Base-by-base conservation (phyloP, 2,329 filamentous ascomycete genomes). In the Xylaria sp. region DNA sequence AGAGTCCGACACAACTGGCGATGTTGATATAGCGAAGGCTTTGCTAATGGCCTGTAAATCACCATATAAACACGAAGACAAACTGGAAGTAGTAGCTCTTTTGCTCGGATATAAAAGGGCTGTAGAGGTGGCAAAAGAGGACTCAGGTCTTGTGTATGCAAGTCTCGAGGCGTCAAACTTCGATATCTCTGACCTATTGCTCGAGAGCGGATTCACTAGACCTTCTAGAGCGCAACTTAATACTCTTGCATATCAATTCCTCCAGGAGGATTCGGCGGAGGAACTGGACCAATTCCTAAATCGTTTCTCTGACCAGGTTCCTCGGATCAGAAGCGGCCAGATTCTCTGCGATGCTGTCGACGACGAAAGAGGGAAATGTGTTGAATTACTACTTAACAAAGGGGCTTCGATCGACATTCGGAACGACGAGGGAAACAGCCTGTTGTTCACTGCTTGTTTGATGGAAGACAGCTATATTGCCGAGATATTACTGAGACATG, bases 401-500 rank as follows among this genome's bases (percentile, higher is more conserved):
- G 66, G 67, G 4, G 64, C 55, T 10, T 59, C 68, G 7, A 51
- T 53, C 10, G 25, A 61, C 31, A 55, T 22, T 44, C 58, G 29
- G n/a, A 42, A 49, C 15, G 25, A 51, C 11, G 39, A 62, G 4
- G 62, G 54, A 36, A 42, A 25, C 10, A 70, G 29, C 22, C 58
- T 63, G 44, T 20, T 74, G 5, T 55, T 61, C 33, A 36, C 45
- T 42, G 68, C 70, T 42, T 71, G 67, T 49, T n/a, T 36, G 27
- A 10, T 29, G 3, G 31, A 25, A 7, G 29, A 65, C 9, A 17
- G 3, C 10, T 2, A n/a, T 7, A 44, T 62, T 20, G 70, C 56
- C 2, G n/a, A 49, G 2, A 1, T 70, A 15, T 61, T 73, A 2
- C 59, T 73, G n/a, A 9, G 61, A 29, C 64, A 51, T 7, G 71